These are phyloP conservation scores for Geotrichum armillariae DNA, from an alignment of 1,139 yeast genomes.

Conservation along the genomic window DNA sequence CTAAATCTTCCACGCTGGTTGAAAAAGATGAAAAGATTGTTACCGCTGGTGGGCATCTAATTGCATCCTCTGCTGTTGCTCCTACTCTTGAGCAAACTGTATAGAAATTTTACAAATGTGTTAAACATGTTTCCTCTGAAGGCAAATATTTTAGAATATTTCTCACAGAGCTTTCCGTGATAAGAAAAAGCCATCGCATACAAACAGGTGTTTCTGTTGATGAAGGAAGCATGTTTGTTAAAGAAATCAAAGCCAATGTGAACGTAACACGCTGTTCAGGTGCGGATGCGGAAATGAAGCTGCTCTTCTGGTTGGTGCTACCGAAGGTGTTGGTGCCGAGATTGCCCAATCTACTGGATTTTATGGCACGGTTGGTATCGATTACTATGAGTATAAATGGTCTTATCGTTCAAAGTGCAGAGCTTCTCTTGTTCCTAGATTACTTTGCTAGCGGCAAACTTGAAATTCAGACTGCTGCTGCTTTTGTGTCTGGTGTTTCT, in stretches of 20 bases:
- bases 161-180: constrained; percentile 93
- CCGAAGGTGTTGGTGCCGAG: constrained; percentile 99
- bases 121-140: constrained; percentile 66
- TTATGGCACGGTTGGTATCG: constrained; percentile 97
- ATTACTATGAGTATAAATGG: constrained; percentile 98
- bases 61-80: constrained; percentile 90
- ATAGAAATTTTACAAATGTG: constrained; percentile 81
- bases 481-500: constrained; percentile 93
- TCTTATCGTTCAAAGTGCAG: constrained; percentile 98
- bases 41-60: constrained; percentile 95
- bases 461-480: constrained; percentile 79
- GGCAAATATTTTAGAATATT: constrained; percentile 85
- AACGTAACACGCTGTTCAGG: constrained; percentile 96
- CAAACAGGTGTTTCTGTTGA: constrained; percentile 98
- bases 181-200: constrained; percentile 46
- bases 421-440: constrained; percentile 92
- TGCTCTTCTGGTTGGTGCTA: constrained; percentile 90
- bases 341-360: constrained; percentile 88
- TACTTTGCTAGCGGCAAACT: constrained; percentile 95
- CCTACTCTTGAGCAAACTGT: constrained; percentile 76
- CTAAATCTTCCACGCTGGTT: constrained; percentile 95
- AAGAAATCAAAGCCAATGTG: constrained; percentile 85
- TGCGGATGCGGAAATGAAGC: constrained; percentile 86
- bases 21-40: constrained; percentile 57
- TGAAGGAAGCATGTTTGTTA: constrained; percentile 86